Conservation (phyloP, 2,329 filamentous ascomycete species). For the Ophiostoma sp. region DNA sequence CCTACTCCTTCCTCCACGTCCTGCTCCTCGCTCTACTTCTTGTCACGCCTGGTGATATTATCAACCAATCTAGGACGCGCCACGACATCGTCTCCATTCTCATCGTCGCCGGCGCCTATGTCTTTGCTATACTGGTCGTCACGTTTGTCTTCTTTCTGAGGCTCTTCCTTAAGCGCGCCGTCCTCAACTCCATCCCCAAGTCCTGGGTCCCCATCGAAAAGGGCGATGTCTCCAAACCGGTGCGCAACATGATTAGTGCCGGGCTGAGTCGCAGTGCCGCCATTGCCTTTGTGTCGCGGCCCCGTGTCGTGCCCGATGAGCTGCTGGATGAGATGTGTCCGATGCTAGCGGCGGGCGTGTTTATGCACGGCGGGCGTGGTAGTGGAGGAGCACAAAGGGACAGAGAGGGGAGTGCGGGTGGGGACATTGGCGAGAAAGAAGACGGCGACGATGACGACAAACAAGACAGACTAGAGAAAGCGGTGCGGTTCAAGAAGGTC, state of each 20-base stretch:
- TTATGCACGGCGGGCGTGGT: constrained; percentile 7
- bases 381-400: neutral
- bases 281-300: constrained; percentile 75
- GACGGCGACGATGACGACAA: constrained; percentile 4
- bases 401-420: neutral
- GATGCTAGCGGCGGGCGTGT: neutral
- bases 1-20: constrained; percentile 75
- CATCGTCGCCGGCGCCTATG: constrained; percentile 73
- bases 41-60: constrained; percentile 76
- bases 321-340: constrained; percentile 27
- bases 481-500: constrained; percentile 26
- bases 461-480: neutral
- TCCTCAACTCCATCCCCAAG: constrained; percentile 81
- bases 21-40: constrained; percentile 72
- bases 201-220: constrained; percentile 82
- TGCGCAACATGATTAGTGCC: constrained; percentile 72
- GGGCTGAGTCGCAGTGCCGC: constrained; percentile 74
- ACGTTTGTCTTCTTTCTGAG: constrained; percentile 76
- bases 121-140: constrained; percentile 69
- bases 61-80: constrained; percentile 71
- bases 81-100: constrained; percentile 76
- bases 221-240: constrained; percentile 73
- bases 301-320: constrained; percentile 53
- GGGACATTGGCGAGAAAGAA: neutral
- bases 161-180: constrained; percentile 82